Percentiles rank a stretch among this genome's conserved stretches.
Conservation (phyloP, 176 grass and related monocot genomes). For the Zoysia japonica region DNA sequence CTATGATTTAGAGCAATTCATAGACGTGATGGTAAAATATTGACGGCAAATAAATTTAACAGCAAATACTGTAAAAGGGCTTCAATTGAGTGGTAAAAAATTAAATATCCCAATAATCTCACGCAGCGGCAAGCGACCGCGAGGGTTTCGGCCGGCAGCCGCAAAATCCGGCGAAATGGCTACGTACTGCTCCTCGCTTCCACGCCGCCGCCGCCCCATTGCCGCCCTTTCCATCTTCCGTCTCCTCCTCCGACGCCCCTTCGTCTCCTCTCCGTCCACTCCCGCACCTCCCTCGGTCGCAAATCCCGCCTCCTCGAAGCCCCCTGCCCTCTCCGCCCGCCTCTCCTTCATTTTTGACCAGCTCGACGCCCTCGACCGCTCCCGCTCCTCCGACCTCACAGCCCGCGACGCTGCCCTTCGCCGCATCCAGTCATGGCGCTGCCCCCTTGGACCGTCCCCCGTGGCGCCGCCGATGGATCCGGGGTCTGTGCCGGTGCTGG, state of each 20-base stretch:
- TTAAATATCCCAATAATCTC: too few species aligned
- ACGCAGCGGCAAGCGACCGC: neutral
- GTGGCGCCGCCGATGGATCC: neutral
- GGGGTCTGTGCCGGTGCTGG: neutral
- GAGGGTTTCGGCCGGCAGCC: constrained; percentile 26
- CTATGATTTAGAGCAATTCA: too few species aligned
- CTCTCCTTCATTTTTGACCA: constrained; percentile 97
- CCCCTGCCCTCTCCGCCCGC: constrained; percentile 81
- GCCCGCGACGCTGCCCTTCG: constrained; percentile 77
- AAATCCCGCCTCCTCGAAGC: constrained; percentile 44
- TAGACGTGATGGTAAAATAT: too few species aligned
- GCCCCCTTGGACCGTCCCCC: neutral
- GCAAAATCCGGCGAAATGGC: constrained; percentile 30
- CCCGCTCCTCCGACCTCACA: constrained; percentile 64
- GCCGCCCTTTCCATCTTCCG: constrained; percentile 35
- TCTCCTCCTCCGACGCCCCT: constrained; percentile 23
- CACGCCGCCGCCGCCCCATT: constrained; percentile 38
- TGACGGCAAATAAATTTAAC: too few species aligned
- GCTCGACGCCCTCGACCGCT: constrained; percentile 70
- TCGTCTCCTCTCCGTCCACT: constrained; percentile 21
- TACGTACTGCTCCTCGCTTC: constrained; percentile 11
- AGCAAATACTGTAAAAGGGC: too few species aligned
- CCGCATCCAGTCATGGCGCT: constrained; percentile 85
- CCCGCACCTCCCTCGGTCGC: constrained; percentile 25
- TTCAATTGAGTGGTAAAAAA: too few species aligned